Evolutionary conservation across 139 green algal genomes (phyloP), one percentile per base, ranked within the genome.

Genomic region (Chlamydomonas applanata): DNA sequence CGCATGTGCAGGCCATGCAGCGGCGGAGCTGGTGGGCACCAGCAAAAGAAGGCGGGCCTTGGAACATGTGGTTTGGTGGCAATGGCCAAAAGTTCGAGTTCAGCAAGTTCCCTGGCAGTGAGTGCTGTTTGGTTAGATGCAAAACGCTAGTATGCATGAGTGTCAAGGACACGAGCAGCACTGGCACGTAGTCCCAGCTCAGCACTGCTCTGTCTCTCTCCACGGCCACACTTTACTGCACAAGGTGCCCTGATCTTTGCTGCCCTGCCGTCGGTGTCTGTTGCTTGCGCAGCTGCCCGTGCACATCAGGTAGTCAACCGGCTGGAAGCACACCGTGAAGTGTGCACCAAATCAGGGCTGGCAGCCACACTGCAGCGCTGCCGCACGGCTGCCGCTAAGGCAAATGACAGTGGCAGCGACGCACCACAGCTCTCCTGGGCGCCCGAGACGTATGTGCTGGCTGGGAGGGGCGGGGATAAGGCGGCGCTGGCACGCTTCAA

Each of bases 321-420:
- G 25, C 57, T 87, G 4, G 69, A 86, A 60, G 66, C 76, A 11
- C 70, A 85, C 44, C 61, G 65, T 3, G 75, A 84, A 34, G 53
- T 89, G 5, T 85, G 78, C 64, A 87, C 81, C 16, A 89, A 87
- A 69, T 81, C 73, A 19, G 71, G 79, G 1, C 83, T 88, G 22
- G 83, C 83, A 2, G 49, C 61, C 17, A 82, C 77, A 16, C 49
- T 88, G 54, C 54, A 34, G 20, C 25, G 59, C 25, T 22, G 25
- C 25, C 59, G 29, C 40, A 11, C 11, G 40, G 40, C 40, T 53
- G 25, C 20, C 56, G 45, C 49, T 61, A 45, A 2, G 7, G 44
- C 33, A 14, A 27, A 35, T 60, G 64, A 35, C 67, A 27, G 1
- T 4, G 36, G 40, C 14, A 19, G 17, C n/a, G 24, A 49, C 9